phyloP scores from a whole-genome alignment of 768 basidiomycete species.

The Coprinopsis marcescibilis region DNA sequence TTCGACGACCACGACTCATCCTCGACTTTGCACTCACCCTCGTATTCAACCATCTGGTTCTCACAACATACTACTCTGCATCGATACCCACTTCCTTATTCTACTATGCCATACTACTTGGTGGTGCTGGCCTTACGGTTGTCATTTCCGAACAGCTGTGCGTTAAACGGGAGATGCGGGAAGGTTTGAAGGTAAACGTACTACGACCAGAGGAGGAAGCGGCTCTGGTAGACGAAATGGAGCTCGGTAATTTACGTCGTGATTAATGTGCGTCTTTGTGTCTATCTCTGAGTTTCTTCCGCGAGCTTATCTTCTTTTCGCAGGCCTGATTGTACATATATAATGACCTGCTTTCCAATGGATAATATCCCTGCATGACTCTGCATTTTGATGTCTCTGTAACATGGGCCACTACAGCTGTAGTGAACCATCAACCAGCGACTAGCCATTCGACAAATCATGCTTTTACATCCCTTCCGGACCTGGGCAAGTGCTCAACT shows the following conservation, averaged over 20 bases:
- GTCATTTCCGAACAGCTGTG: constrained; percentile 88
- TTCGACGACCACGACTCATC: constrained; percentile 89
- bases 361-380: too few species aligned
- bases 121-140: constrained; percentile 67
- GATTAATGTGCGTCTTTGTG: constrained; percentile 34
- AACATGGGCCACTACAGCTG: too few species aligned
- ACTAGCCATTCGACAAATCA: too few species aligned
- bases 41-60: constrained; percentile 83
- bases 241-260: constrained; percentile 40
- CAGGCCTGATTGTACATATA: too few species aligned
- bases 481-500: too few species aligned
- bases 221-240: constrained; percentile 51
- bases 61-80: constrained; percentile 89
- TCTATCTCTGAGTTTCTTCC: too few species aligned
- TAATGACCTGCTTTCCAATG: too few species aligned
- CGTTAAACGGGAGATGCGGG: constrained; percentile 83
- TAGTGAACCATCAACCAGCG: too few species aligned
- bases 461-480: too few species aligned
- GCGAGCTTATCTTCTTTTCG: too few species aligned
- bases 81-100: constrained; percentile 83
- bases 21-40: constrained; percentile 93
- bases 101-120: constrained; percentile 82
- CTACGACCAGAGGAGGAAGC: constrained; percentile 51
- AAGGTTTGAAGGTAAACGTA: constrained; percentile 60
- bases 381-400: too few species aligned